Base-by-base conservation (phyloP, 1,284 basidiomycete genomes). In the Tilletia caries region DNA sequence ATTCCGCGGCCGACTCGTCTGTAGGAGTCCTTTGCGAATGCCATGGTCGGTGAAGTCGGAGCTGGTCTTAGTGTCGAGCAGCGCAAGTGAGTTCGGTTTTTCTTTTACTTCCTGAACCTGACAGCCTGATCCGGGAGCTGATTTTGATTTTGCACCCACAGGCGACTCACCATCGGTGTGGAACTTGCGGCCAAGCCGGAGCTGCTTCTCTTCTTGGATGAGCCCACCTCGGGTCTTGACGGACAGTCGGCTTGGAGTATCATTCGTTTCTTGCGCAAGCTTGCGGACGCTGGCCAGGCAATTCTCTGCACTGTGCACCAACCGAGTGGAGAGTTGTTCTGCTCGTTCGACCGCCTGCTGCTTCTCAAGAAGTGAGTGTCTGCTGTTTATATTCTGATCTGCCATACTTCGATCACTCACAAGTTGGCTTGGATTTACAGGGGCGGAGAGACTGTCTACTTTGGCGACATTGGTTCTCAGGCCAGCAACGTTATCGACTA, bases 171-270 rank as follows among this genome's bases (percentile, higher is more conserved):
- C 48, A 66, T 66, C n/a, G 65, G 46, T 50, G 65, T 66, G 25
- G 65, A 66, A 20, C 48, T 66, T n/a, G 73, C 73, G 5, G 75
- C 75, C n/a, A 68, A 70, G 33, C 75, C 73, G 0, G 68, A 72
- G 13, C 69, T 75, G 41, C 70, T 76, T 10, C 70, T 76, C 37
- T 93, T 93, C 87, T 85, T 76, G 20, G 75, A 76, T 67, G 75
- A 76, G 65, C 75, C 75, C 44, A 76, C 73, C 8, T 73, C 71
- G 4, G 75, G 75, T 33, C 58, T 76, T 29, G 73, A 76, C 46
- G 71, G 68, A 20, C 72, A 73, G 64, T 68, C 71, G 2, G 75
- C 75, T 3, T 76, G 70, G 69, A 70, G 68, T 34, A 70, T 76
- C 29, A 73, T 76, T 18, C 66, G 71, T 18, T 75, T 76, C 73